Base-by-base conservation (phyloP, 2,329 filamentous ascomycete species). In the Claviceps quebecensis region DNA sequence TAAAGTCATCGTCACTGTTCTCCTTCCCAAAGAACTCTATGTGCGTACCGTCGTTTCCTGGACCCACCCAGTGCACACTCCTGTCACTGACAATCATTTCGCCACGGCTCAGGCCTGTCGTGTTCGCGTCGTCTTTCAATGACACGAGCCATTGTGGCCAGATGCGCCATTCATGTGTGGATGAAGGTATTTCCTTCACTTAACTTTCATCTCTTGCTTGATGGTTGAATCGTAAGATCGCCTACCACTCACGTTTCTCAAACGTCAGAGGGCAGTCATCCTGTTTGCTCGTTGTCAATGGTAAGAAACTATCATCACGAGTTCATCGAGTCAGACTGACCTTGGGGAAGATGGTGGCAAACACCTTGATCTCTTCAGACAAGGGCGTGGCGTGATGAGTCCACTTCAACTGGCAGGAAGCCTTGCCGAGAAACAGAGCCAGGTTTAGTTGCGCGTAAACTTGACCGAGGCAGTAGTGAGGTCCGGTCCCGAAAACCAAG, bases 271-370 rank as follows among this genome's bases (percentile, higher is more conserved):
- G 83, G 70, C 87, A 93, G 65, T 93, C 84, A 65, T 94, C 87
- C 86, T 91, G 23, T 41, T 23, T 44, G 8, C 7, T 13, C 2
- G 26, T 47, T 26, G 44, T 51, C 3, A 57, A 39, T 34, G 16
- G 41, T 6, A 36, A 40, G 16, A 45, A 2, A 40, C 1, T 34
- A 19, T 36, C 19, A 17, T 17, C 11, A 8, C 16, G 16, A 7
- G 16, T 11, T 36, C 29, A 11, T 9, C 45, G n/a, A 6, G 9
- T 16, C 2, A 5, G 49, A 72, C 83, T 68, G 71, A 94, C 90
- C 85, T 86, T 85, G 52, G 93, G 93, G 77, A 98, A 98, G 60
- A 98, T 95, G 29, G 89, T 96, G 41, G 93, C 93, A 71, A 97
- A 98, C 58, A 97, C 91, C 74, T 95, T 91, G 69, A 98, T 97